A percentile compares a stretch with the other conserved stretches of the same genome.
Conservation (phyloP, 2,329 filamentous ascomycete genomes). For the Alternaria brassicicola region DNA sequence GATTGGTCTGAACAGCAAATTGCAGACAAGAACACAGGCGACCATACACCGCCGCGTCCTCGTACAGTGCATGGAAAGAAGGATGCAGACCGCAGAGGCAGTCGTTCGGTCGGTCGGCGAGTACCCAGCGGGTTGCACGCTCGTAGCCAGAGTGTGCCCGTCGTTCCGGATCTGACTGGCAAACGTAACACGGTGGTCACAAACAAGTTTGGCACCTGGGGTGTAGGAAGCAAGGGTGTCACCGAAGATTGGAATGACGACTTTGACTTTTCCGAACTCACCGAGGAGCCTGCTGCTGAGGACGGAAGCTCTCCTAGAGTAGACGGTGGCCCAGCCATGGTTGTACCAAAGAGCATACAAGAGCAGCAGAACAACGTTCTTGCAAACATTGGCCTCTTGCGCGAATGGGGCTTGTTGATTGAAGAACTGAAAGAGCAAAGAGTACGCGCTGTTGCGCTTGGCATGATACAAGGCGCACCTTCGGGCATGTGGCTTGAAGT, state of each 20-base stretch:
- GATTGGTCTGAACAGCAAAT: constrained; percentile 75
- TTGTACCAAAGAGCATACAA: constrained; percentile 80
- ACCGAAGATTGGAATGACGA: constrained; percentile 92
- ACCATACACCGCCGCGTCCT: constrained; percentile 67
- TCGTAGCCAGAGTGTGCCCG: constrained; percentile 80
- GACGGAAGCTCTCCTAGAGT: constrained; percentile 49
- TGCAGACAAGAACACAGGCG: constrained; percentile 66
- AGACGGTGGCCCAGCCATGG: constrained; percentile 60
- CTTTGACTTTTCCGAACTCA: constrained; percentile 73
- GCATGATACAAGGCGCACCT: constrained; percentile 66
- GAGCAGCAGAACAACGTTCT: constrained; percentile 82
- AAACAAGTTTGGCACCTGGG: constrained; percentile 83
- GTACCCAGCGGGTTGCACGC: constrained; percentile 73
- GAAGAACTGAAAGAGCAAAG: constrained; percentile 82
- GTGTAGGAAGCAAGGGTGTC: constrained; percentile 75
- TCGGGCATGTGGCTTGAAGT: constrained; percentile 76
- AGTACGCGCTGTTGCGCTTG: constrained; percentile 70
- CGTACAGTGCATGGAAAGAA: constrained; percentile 80
- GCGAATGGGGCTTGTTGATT: constrained; percentile 79
- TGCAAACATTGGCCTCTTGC: constrained; percentile 81
- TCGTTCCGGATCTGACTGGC: constrained; percentile 64
- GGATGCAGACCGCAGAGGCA: constrained; percentile 71
- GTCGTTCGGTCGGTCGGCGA: constrained; percentile 70
- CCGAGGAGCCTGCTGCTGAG: constrained; percentile 46
- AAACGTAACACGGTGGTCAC: constrained; percentile 62